Percentiles rank a stretch among this genome's conserved stretches.
These are phyloP conservation scores for Kwoniella newhampshirensis DNA, from an alignment of 768 basidiomycete genomes.

Conservation along the genomic window DNA sequence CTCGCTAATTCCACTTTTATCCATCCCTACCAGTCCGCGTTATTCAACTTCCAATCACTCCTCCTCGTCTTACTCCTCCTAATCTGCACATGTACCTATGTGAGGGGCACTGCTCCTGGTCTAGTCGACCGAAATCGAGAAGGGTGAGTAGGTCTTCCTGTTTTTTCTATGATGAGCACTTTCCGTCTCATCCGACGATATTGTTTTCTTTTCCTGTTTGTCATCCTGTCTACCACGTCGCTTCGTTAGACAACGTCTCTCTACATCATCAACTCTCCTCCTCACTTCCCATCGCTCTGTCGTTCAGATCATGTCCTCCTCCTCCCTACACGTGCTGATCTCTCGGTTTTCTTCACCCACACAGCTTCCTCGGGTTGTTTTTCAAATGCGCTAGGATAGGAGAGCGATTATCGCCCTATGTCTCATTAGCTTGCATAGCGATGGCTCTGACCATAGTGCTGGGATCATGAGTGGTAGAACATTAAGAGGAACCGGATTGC, in stretches of 20 bases:
- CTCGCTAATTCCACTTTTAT: too few relatives aligned
- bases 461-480: conserved; percentile 17
- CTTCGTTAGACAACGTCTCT: not conserved
- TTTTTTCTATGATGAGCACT: not conserved
- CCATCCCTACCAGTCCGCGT: conserved; percentile 72
- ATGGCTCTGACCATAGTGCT: conserved; percentile 76
- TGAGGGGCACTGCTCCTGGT: conserved; percentile 82
- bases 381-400: conserved; percentile 97
- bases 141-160: conserved; percentile 63
- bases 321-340: too few relatives aligned
- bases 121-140: conserved; percentile 90
- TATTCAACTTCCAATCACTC: conserved; percentile 97
- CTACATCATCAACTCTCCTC: too few relatives aligned
- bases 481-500: too few relatives aligned
- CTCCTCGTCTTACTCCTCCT: conserved; percentile 87
- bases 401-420: conserved; percentile 93
- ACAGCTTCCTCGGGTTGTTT: conserved; percentile 83
- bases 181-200: not conserved
- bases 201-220: not conserved
- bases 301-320: too few relatives aligned
- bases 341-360: too few relatives aligned
- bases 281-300: too few relatives aligned
- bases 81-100: conserved; percentile 96
- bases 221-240: not conserved
- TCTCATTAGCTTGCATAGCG: conserved; percentile 82